These are phyloP conservation scores for Apiospora kogelbergensis DNA, from an alignment of 2,329 filamentous ascomycete genomes.

Conservation along the genomic window DNA sequence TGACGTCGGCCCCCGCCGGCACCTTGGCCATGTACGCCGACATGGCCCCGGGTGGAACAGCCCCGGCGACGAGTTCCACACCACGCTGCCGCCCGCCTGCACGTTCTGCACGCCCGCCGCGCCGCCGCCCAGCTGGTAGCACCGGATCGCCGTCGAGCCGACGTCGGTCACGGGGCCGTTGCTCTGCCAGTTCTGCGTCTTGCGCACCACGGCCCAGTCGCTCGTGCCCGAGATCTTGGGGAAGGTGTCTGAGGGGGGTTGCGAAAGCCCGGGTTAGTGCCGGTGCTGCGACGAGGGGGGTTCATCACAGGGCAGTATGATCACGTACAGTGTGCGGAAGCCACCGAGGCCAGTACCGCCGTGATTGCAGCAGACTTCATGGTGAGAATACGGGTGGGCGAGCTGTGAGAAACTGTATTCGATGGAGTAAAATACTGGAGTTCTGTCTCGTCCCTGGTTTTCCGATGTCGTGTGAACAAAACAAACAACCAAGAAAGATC, in stretches of 20 bases:
- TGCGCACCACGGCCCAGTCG: slow-evolving; percentile 35
- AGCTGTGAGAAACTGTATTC: not conserved
- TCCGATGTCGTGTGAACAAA: not conserved
- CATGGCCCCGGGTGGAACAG: slow-evolving; percentile 41
- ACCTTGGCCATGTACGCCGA: slow-evolving; percentile 42
- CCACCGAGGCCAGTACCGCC: not conserved
- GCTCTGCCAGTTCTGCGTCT: slow-evolving; percentile 44
- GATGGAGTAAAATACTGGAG: too few relatives aligned
- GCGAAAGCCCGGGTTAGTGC: not conserved
- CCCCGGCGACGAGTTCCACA: slow-evolving; percentile 38
- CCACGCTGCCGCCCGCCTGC: slow-evolving; percentile 39
- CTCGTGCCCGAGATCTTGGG: slow-evolving; percentile 29
- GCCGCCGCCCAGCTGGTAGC: slow-evolving; percentile 45
- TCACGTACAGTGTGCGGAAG: slow-evolving; percentile 1
- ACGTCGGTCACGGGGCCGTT: slow-evolving; percentile 48
- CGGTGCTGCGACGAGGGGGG: not conserved
- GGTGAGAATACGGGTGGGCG: not conserved
- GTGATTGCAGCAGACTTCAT: not conserved
- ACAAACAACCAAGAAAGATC: not conserved
- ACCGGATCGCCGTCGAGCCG: slow-evolving; percentile 47
- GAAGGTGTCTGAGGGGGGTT: slow-evolving; percentile 27
- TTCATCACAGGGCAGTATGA: too few relatives aligned
- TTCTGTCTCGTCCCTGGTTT: not conserved
- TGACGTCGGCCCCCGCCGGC: slow-evolving; percentile 34
- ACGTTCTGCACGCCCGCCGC: slow-evolving; percentile 35